Evolutionary conservation across 169 alveolate genomes (phyloP).

Genomic region (Besnoitia besnoiti): DNA sequence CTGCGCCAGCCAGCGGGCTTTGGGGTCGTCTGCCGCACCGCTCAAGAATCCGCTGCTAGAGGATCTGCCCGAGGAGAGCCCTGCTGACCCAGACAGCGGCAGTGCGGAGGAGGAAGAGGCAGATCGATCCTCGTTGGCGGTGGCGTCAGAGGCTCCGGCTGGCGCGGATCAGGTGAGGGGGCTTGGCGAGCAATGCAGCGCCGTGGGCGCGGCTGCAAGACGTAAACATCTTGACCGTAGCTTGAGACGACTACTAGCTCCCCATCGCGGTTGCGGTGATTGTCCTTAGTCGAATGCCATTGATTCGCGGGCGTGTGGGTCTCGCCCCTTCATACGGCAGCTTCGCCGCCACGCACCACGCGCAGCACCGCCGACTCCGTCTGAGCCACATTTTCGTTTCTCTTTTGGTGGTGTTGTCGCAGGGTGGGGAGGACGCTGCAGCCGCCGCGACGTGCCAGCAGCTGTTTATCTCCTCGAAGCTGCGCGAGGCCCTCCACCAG

Average conservation of each 20-base stretch:
- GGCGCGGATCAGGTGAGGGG: not conserved
- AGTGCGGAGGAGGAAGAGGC: not conserved
- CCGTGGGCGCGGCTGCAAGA: too few species aligned
- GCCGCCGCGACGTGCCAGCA: not conserved
- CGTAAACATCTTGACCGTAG: too few species aligned
- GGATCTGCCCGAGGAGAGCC: not conserved
- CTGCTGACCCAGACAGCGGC: not conserved
- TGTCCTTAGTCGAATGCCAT: too few species aligned
- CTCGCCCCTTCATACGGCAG: too few species aligned
- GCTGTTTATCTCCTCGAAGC: slow-evolving; percentile 53
- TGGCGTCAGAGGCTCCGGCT: not conserved
- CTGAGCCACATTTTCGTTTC: not conserved
- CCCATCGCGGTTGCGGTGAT: too few species aligned
- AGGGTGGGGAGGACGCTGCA: not conserved
- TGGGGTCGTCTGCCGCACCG: slow-evolving; percentile 17
- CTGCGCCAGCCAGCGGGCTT: not conserved
- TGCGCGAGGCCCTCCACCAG: slow-evolving; percentile 45
- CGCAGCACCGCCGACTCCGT: not conserved
- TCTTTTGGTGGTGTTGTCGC: not conserved
- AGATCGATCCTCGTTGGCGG: not conserved
- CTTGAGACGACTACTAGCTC: too few species aligned
- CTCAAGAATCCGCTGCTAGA: slow-evolving; percentile 56
- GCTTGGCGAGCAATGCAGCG: too few species aligned
- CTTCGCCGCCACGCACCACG: too few species aligned
- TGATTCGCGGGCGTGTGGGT: too few species aligned